Percentiles rank a stretch among this genome's conserved stretches.
Evolutionary conservation across 495 filamentous ascomycete genomes (phyloP).

Genomic region (Aspergillus funiculosus): DNA sequence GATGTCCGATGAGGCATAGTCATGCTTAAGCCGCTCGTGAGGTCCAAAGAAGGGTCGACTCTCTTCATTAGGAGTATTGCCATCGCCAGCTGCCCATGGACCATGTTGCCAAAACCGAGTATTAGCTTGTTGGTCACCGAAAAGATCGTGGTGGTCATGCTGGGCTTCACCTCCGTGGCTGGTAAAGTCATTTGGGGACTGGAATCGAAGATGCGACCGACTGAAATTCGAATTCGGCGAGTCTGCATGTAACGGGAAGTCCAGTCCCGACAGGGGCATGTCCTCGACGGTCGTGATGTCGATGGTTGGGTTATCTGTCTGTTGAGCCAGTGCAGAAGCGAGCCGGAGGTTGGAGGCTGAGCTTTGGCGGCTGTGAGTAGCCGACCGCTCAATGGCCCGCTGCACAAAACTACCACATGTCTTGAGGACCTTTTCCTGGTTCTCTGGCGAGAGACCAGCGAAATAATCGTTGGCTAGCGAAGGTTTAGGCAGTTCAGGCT

Average conservation of each 20-base stretch:
- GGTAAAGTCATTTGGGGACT: slow-evolving; percentile 42
- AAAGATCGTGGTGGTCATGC: slow-evolving; percentile 45
- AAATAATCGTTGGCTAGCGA: slow-evolving; percentile 46
- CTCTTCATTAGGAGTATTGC: slow-evolving; percentile 47
- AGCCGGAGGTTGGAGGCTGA: slow-evolving; percentile 41
- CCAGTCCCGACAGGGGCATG: slow-evolving; percentile 36
- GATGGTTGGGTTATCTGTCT: slow-evolving; percentile 44
- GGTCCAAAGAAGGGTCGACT: slow-evolving; percentile 45
- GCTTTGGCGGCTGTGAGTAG: slow-evolving; percentile 42
- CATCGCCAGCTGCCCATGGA: slow-evolving; percentile 44
- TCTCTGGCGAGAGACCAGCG: slow-evolving; percentile 34
- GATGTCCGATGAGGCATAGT: slow-evolving; percentile 47
- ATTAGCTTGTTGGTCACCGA: slow-evolving; percentile 46
- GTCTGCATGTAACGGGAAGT: slow-evolving; percentile 42
- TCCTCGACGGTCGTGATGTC: slow-evolving; percentile 45
- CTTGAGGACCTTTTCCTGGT: slow-evolving; percentile 44
- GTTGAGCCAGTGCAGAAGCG: slow-evolving; percentile 39
- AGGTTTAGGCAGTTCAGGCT: slow-evolving; percentile 35
- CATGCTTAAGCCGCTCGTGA: slow-evolving; percentile 44
- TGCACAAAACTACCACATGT: slow-evolving; percentile 45
- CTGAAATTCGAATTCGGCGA: slow-evolving; percentile 46
- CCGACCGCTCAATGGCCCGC: slow-evolving; percentile 37
- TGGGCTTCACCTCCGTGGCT: slow-evolving; percentile 37
- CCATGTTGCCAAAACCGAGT: slow-evolving; percentile 47
- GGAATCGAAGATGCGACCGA: slow-evolving; percentile 43